These are phyloP conservation scores for Roridomyces roridus DNA, from an alignment of 768 basidiomycete genomes.

Conservation along the genomic window DNA sequence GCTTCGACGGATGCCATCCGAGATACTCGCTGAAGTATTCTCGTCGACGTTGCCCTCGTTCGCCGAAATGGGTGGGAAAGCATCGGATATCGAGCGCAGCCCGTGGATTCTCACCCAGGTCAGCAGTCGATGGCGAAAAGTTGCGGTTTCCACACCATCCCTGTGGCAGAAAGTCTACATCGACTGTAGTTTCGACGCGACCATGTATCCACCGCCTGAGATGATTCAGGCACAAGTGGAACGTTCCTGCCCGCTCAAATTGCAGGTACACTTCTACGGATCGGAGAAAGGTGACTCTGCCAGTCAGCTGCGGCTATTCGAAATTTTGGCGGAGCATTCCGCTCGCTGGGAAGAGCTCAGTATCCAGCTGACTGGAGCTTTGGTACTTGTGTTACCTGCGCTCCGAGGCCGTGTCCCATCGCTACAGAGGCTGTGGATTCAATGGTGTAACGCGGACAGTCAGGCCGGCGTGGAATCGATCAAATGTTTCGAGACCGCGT, in stretches of 20 bases:
- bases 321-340: not conserved
- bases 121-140: not conserved
- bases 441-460: not conserved
- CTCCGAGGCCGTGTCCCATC: not conserved
- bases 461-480: not conserved
- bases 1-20: not conserved
- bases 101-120: conserved; percentile 2
- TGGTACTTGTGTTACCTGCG: not conserved
- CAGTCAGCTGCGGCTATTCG: not conserved
- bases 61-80: not conserved
- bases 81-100: not conserved
- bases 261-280: conserved; percentile 1
- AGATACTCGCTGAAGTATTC: conserved; percentile 1
- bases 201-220: not conserved
- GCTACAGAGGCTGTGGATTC: not conserved
- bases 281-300: not conserved
- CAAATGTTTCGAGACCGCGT: not conserved
- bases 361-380: not conserved
- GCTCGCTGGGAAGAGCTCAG: not conserved
- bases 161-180: not conserved
- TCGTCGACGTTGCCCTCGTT: not conserved
- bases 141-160: not conserved
- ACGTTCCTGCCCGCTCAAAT: not conserved
- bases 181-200: not conserved
- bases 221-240: not conserved